Percentiles rank a stretch among this genome's conserved stretches.
Evolutionary conservation across 108 stramenopile genomes (phyloP).

Genomic region (Cyclotella sp.): DNA sequence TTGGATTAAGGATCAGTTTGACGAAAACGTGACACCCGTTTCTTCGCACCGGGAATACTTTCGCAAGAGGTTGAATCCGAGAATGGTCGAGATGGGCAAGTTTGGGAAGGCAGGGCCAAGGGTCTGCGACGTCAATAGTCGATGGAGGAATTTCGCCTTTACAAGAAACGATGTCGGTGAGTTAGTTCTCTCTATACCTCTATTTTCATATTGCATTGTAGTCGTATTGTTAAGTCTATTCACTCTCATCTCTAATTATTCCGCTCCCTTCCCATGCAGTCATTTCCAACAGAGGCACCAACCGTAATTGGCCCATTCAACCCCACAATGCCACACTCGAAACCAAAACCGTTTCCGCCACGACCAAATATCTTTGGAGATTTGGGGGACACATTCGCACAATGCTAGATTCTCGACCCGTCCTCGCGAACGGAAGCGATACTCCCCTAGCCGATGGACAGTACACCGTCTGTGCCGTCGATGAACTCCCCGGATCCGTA

Average conservation of each 20-base stretch:
- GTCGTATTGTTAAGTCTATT: not conserved
- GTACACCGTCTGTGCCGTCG: constrained; percentile 18
- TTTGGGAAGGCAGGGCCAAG: constrained; percentile 31
- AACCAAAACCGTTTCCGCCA: not conserved
- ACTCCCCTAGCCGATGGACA: constrained; percentile 8
- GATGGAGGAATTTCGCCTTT: constrained; percentile 48
- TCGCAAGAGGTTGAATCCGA: constrained; percentile 41
- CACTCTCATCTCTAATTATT: not conserved
- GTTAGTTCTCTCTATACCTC: too few species aligned
- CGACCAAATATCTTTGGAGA: constrained; percentile 8
- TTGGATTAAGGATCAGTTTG: constrained; percentile 22
- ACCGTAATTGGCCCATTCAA: constrained; percentile 13
- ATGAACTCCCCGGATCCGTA: constrained; percentile 16
- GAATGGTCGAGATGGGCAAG: constrained; percentile 29
- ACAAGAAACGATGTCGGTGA: constrained; percentile 26
- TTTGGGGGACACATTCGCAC: constrained; percentile 35
- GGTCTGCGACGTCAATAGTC: constrained; percentile 26
- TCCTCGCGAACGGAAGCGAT: not conserved
- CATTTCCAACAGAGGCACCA: not conserved
- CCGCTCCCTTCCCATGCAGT: not conserved
- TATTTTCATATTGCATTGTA: not conserved
- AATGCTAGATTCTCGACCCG: constrained; percentile 19
- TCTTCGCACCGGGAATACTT: constrained; percentile 42
- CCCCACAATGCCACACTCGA: constrained; percentile 23
- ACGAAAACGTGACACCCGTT: constrained; percentile 3